These are phyloP conservation scores for Kingdonia uniflora DNA, from an alignment of 164 flowering plant species.

Conservation along the genomic window DNA sequence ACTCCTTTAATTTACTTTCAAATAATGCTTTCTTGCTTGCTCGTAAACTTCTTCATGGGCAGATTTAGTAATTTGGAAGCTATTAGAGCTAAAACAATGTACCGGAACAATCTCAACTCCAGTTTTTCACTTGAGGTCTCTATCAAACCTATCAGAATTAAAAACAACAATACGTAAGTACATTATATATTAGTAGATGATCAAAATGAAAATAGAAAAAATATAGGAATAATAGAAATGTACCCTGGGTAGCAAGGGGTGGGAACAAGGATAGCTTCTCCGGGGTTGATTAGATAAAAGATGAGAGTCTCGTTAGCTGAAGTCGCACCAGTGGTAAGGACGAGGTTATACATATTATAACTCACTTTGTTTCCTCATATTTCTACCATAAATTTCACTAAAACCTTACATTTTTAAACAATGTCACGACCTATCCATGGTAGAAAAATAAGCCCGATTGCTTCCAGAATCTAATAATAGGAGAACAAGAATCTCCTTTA, in stretches of 20 bases:
- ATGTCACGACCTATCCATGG: too few species aligned
- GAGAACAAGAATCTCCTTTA: too few species aligned
- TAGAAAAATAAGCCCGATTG: too few species aligned
- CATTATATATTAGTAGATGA: background rate
- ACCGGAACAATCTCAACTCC: constrained; percentile 29
- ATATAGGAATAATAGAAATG: too few species aligned
- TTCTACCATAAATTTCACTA: constrained; percentile 4
- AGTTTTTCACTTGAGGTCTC: constrained; percentile 37
- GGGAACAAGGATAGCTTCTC: constrained; percentile 18
- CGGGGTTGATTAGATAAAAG: constrained; percentile 13
- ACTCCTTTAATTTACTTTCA: constrained; percentile 32
- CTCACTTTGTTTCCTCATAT: constrained; percentile 7
- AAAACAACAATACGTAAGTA: background rate
- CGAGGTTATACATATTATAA: constrained; percentile 7
- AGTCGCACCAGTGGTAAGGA: constrained; percentile 15
- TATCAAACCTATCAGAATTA: constrained; percentile 21
- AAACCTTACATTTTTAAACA: too few species aligned
- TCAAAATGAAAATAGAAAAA: background rate
- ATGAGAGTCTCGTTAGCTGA: constrained; percentile 16
- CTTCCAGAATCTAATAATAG: too few species aligned
- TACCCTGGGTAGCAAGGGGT: constrained; percentile 22
- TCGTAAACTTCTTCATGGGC: constrained; percentile 29
- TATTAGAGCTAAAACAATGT: constrained; percentile 24
- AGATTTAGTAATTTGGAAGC: constrained; percentile 21
- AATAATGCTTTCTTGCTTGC: constrained; percentile 16